Conservation (phyloP, 2,329 filamentous ascomycete species). For the Monilinia laxa region DNA sequence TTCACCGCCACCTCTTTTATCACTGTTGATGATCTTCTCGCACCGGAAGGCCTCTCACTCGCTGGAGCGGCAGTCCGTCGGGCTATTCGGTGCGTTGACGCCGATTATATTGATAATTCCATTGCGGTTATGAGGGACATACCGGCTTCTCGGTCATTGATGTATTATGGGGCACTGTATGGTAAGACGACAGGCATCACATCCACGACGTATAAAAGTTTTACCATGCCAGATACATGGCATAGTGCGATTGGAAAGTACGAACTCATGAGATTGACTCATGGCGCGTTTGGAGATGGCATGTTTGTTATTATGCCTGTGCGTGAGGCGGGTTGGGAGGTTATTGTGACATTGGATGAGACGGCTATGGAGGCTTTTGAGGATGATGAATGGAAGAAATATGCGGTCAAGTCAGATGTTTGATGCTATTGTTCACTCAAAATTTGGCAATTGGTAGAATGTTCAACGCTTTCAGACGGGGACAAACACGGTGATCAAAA, state of each 20-base stretch:
- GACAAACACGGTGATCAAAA: too few species aligned
- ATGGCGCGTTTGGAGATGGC: not conserved
- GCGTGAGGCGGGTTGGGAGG: not conserved
- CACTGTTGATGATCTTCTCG: not conserved
- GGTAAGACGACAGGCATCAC: not conserved
- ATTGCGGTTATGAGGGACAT: not conserved
- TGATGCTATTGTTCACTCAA: not conserved
- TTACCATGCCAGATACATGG: not conserved
- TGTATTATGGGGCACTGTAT: not conserved
- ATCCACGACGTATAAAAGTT: constrained; percentile 1
- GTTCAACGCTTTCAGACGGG: too few species aligned
- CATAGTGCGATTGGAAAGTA: not conserved
- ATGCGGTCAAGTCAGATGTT: not conserved
- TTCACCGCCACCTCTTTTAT: not conserved
- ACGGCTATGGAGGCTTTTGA: not conserved
- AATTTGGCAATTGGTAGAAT: not conserved
- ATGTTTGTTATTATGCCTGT: constrained; percentile 2
- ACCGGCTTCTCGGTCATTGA: not conserved
- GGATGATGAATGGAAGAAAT: not conserved
- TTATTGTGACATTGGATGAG: not conserved
- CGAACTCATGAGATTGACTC: not conserved
- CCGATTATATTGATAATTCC: not conserved
- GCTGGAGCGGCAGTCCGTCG: not conserved
- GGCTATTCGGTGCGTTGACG: not conserved
- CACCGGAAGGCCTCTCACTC: not conserved